Percentiles rank a stretch among this genome's conserved stretches.
phyloP scores from a whole-genome alignment of 192 early-diverging fungal species.

The Podila minutissima region DNA sequence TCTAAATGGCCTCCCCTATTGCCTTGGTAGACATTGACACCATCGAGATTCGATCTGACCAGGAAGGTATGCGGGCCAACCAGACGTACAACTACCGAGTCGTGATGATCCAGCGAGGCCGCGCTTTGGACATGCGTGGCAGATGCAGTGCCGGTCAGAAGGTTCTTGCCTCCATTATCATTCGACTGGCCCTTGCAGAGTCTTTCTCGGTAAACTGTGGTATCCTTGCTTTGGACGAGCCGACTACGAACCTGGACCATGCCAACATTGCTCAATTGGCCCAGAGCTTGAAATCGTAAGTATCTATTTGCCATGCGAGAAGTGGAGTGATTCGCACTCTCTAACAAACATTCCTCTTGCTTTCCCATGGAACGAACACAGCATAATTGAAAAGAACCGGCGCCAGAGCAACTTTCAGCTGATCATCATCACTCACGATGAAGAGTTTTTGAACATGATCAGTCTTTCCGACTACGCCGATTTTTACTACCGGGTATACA shows the following conservation, averaged over 20 bases:
- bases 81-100: constrained; percentile 78
- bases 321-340: background rate
- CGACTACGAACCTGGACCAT: constrained; percentile 95
- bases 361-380: constrained; percentile 13
- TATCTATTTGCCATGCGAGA: background rate
- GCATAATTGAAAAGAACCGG: constrained; percentile 84
- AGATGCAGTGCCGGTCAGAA: constrained; percentile 97
- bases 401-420: constrained; percentile 95
- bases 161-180: constrained; percentile 95
- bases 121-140: constrained; percentile 92
- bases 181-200: constrained; percentile 95
- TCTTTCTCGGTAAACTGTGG: constrained; percentile 94
- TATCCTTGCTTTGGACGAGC: constrained; percentile 95
- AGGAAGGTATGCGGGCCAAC: constrained; percentile 74
- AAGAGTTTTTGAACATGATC: constrained; percentile 89
- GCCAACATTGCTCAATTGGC: constrained; percentile 91
- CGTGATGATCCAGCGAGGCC: constrained; percentile 91
- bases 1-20: background rate
- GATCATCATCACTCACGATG: constrained; percentile 98
- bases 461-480: constrained; percentile 84
- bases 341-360: background rate
- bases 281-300: constrained; percentile 75
- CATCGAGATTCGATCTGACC: constrained; percentile 94
- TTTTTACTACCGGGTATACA: constrained; percentile 89
- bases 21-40: constrained; percentile 87